Evolutionary conservation across 1,139 yeast species (phyloP), one percentile per base, ranked within the genome.

Genomic region (Pichia sp.): DNA sequence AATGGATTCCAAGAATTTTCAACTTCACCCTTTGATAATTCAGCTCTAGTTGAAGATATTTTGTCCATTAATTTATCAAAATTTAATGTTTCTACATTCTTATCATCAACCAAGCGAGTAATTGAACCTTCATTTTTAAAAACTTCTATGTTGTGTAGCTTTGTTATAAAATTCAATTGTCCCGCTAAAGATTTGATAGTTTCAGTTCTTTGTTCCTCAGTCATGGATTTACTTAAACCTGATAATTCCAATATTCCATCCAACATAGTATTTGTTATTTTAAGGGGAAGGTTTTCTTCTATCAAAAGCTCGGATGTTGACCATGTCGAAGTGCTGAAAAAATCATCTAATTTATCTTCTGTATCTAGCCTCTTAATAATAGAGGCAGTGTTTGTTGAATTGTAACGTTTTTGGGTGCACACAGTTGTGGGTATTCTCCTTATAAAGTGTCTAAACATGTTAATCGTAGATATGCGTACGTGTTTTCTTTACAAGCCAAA

Each of bases 1-100:
- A 66, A 46, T 6, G 71, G 56, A 22, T 62, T 56, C 74, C 74
- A 70, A 5, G 53, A 41, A 1, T 57, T 59, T n/a, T 55, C 54
- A 1, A 51, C 34, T 41, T 70, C 75, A 3, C 71, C 72, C 40
- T 63, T 58, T 2, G 40, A 30, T 3, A 40, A 40, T 24, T 52
- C 53, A 23, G 54, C 56, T n/a, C 45, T 40, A 8, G 51, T 53
- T 3, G 45, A 35, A 6, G 48, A 38, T 2, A 61, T 55, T 14
- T 47, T 48, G 1, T 37, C n/a, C 22, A 57, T 31, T 15, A 70
- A 37, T 1, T 52, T 58, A 4, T 59, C 57, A 38, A 56, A 64
- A 2, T 53, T 50, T 19, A 67, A 33, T 5, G 26, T 33, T 4
- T 39, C 40, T 3, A 31, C 29, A 20, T 38, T 29, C n/a, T 46